These are phyloP conservation scores for Rubus parviflorus DNA, from an alignment of 306 rosid species.

Conservation along the genomic window DNA sequence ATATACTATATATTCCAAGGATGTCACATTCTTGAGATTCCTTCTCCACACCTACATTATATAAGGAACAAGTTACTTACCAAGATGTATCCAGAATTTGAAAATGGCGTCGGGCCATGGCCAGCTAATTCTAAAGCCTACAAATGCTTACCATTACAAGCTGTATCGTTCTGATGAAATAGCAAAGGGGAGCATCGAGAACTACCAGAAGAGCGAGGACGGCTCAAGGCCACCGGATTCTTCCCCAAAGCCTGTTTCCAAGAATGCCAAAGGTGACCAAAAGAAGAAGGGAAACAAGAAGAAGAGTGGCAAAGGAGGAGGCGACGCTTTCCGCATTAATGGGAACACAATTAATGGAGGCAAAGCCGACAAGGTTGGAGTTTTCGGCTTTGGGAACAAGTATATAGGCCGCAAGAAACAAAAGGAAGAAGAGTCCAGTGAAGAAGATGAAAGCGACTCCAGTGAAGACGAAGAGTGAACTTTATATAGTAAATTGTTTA, in stretches of 20 bases:
- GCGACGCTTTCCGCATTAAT: background rate
- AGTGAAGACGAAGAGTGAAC: background rate
- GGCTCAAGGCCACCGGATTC: background rate
- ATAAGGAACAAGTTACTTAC: no score
- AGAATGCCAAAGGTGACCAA: background rate
- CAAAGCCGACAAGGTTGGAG: slow-evolving; percentile 9
- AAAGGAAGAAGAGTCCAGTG: slow-evolving; percentile 1
- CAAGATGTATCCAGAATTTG: no score
- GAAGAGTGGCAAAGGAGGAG: background rate
- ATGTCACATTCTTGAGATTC: no score
- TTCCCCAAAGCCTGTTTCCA: background rate
- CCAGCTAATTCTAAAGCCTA: no score
- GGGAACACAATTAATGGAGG: slow-evolving; percentile 4
- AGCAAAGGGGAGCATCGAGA: background rate
- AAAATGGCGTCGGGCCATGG: no score
- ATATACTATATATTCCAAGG: no score
- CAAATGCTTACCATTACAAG: no score
- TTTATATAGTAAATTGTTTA: background rate
- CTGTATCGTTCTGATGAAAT: no score
- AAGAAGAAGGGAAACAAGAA: background rate
- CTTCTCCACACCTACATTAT: no score
- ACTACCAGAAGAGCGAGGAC: background rate
- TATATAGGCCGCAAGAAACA: slow-evolving; percentile 2
- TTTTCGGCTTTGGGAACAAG: slow-evolving; percentile 14
- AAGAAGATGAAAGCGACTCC: background rate